These are phyloP conservation scores for Xylariaceae sp. DNA, from an alignment of 2,329 filamentous ascomycete genomes.

Conservation along the genomic window DNA sequence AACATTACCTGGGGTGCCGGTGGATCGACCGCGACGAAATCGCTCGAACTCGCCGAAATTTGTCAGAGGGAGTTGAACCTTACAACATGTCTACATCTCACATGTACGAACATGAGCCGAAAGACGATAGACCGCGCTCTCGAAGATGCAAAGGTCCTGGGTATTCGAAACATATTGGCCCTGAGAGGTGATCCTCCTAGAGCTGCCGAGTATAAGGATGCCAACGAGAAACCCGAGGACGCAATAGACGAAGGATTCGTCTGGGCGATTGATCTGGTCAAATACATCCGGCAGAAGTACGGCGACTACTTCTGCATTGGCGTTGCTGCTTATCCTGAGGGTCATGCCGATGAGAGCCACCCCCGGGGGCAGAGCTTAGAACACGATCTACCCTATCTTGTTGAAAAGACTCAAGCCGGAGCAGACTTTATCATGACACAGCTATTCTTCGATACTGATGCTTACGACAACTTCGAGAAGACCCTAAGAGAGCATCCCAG, in stretches of 20 bases:
- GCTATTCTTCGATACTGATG: constrained; percentile 86
- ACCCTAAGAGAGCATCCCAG: constrained; percentile 75
- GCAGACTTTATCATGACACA: constrained; percentile 99
- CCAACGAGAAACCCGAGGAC: constrained; percentile 53
- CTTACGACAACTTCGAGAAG: constrained; percentile 76
- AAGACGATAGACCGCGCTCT: constrained; percentile 81
- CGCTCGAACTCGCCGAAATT: constrained; percentile 88
- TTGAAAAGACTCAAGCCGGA: constrained; percentile 86
- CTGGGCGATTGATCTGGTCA: constrained; percentile 84
- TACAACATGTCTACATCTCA: constrained; percentile 93
- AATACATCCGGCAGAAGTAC: constrained; percentile 79
- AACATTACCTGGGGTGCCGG: constrained; percentile 98
- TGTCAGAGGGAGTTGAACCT: constrained; percentile 89
- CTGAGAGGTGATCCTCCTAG: constrained; percentile 87
- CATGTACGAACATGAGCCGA: constrained; percentile 96
- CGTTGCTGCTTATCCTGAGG: constrained; percentile 91
- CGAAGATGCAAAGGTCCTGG: constrained; percentile 83
- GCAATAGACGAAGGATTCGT: constrained; percentile 73
- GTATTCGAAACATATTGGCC: constrained; percentile 90
- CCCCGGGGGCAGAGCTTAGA: constrained; percentile 66
- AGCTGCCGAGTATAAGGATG: constrained; percentile 78
- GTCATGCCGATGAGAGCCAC: constrained; percentile 86
- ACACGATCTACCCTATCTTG: constrained; percentile 79
- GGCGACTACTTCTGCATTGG: constrained; percentile 96
- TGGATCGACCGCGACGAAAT: constrained; percentile 85